Evolutionary conservation across 352 stramenopile genomes (phyloP).

Genomic region (Pythium dissotocum): DNA sequence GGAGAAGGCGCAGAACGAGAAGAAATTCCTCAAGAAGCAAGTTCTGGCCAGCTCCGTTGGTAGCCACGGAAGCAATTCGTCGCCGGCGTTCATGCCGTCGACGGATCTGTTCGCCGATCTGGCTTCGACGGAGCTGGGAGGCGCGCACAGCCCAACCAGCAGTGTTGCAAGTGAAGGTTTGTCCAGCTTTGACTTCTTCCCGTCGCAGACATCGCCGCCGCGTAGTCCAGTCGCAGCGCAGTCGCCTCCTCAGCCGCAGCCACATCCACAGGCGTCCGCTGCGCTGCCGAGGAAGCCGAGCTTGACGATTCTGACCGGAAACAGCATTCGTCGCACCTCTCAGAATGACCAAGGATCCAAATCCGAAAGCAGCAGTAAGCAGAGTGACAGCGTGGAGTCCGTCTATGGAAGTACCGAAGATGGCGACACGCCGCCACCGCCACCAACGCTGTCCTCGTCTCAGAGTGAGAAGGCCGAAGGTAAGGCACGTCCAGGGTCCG

Average conservation of each 20-base stretch:
- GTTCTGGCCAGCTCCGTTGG: slow-evolving; percentile 24
- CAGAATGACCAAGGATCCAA: background rate
- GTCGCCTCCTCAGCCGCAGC: slow-evolving; percentile 13
- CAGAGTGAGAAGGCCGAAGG: slow-evolving; percentile 12
- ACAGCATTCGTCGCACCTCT: background rate
- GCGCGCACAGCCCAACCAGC: slow-evolving; percentile 36
- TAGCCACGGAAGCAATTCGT: slow-evolving; percentile 2
- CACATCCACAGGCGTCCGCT: slow-evolving; percentile 13
- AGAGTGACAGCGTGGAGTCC: slow-evolving; percentile 14
- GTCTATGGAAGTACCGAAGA: slow-evolving; percentile 21
- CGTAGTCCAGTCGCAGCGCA: slow-evolving; percentile 28
- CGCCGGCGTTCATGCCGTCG: slow-evolving; percentile 14
- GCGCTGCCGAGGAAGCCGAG: slow-evolving; percentile 12
- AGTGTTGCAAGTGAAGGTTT: slow-evolving; percentile 50
- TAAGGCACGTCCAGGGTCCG: slow-evolving; percentile 28
- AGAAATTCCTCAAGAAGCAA: slow-evolving; percentile 74
- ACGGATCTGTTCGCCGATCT: slow-evolving; percentile 18
- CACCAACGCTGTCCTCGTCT: slow-evolving; percentile 18
- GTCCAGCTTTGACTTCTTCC: slow-evolving; percentile 62
- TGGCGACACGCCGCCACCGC: slow-evolving; percentile 31
- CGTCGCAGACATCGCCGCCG: slow-evolving; percentile 12
- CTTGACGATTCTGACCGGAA: slow-evolving; percentile 13
- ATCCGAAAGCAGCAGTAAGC: slow-evolving; percentile 15
- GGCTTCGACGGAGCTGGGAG: background rate
- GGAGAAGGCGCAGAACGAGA: slow-evolving; percentile 76